Conservation (phyloP, 2,329 filamentous ascomycete species). For the Lasiodiplodia theobromae region DNA sequence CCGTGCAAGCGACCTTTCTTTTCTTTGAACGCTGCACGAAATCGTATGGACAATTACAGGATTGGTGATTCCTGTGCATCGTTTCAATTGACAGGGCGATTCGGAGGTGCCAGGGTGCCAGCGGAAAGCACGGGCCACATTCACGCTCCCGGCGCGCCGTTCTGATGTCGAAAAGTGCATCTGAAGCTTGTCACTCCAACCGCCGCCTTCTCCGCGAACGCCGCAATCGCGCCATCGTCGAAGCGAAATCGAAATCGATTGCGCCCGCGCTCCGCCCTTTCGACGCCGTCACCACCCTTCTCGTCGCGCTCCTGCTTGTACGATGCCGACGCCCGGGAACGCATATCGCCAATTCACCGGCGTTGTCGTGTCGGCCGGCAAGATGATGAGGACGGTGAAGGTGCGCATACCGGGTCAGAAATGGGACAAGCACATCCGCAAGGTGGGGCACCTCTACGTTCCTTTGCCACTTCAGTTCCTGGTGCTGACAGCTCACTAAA, state of each 20-base stretch:
- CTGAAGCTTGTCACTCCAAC: neutral
- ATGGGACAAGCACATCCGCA: slow-evolving; percentile 76
- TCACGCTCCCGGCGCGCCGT: neutral
- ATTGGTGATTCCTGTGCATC: neutral
- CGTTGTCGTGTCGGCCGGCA: slow-evolving; percentile 78
- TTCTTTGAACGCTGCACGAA: neutral
- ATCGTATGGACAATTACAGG: neutral
- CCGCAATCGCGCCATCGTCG: neutral
- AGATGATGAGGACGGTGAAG: slow-evolving; percentile 81
- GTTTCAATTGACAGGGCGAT: neutral
- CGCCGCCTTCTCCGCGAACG: neutral
- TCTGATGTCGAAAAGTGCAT: slow-evolving; percentile 19
- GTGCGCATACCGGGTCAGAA: slow-evolving; percentile 74
- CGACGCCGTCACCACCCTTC: neutral
- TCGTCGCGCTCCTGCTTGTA: neutral
- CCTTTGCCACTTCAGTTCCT: neutral
- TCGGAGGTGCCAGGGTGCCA: neutral
- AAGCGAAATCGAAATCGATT: neutral
- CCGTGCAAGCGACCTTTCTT: neutral
- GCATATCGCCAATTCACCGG: slow-evolving; percentile 52
- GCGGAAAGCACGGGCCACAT: slow-evolving; percentile 10
- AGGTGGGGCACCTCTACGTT: slow-evolving; percentile 58
- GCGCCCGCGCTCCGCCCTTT: neutral
- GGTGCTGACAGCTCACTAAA: slow-evolving; percentile 40
- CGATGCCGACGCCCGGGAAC: slow-evolving; percentile 22